Base-by-base conservation (phyloP, 441 rosid genomes). In the Biscutella auriculata region DNA sequence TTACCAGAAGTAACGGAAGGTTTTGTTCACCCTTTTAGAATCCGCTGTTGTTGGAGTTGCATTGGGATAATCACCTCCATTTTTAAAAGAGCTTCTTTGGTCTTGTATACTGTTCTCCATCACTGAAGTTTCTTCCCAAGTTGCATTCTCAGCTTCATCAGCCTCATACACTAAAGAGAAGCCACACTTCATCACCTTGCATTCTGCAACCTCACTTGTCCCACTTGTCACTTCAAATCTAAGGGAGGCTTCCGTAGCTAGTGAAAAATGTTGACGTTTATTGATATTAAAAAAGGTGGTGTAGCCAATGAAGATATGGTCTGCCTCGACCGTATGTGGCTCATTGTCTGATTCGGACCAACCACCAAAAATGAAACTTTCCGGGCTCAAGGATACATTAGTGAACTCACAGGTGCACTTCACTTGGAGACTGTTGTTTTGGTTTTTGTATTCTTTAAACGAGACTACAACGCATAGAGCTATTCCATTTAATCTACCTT, bases 211-310 rank as follows among this genome's bases (percentile, higher is more conserved):
- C 11, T 4, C 36, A 4, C 35, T 55, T 64, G 47, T 19, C 9
- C 62, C 68, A 54, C 36, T 55, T 46, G 32, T 55, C 40, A 54
- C 56, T 27, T 63, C 34, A 45, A 64, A 64, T 37, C 26, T 21
- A 19, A 64, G 26, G 10, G 41, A 35, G 3, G 12, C 32, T 13
- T 54, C 17, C 4, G 42, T 12, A 4, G 41, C 4, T 19, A 4
- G 4, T 19, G 23, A 19, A 4, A 19, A 4, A 2, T 19, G 23
- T 19, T 19, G 23, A 19, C 23, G 23, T 19, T 19, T 15, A 7
- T 19, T 19, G 23, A 32, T 33, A 23, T 23, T 32, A 41, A 32
- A 41, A 26, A 48, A 13, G 8, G 14, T 19, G 9, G 55, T 53
- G 48, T 54, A 53, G 54, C 42, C 34, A 27, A 46, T 54, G 14